A percentile compares a stretch with the other conserved stretches of the same genome.
phyloP scores from a whole-genome alignment of 371 early-diverging fungal species.

The Syncephalastrum monosporum region DNA sequence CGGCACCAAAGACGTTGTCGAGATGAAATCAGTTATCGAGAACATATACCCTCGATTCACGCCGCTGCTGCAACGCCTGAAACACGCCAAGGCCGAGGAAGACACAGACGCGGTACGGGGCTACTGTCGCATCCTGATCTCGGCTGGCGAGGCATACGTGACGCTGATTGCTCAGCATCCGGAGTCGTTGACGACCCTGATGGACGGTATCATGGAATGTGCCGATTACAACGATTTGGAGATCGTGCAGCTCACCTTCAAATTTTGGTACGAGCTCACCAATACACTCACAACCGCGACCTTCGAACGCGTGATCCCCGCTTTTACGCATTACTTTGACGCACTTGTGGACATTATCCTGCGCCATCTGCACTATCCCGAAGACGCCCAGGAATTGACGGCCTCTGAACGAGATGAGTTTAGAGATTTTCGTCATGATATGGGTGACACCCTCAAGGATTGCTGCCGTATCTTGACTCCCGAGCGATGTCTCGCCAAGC shows the following conservation, averaged over 20 bases:
- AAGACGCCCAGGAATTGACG: conserved; percentile 66
- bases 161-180: conserved; percentile 64
- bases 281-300: conserved; percentile 56
- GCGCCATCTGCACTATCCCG: conserved; percentile 79
- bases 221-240: conserved; percentile 66
- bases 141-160: conserved; percentile 85
- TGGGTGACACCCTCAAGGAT: conserved; percentile 97
- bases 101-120: conserved; percentile 60
- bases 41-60: conserved; percentile 56
- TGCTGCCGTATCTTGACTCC: conserved; percentile 83
- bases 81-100: conserved; percentile 35
- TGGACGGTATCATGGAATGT: conserved; percentile 77
- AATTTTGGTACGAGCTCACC: conserved; percentile 85
- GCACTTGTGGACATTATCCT: conserved; percentile 80
- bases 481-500: conserved; percentile 70
- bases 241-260: conserved; percentile 75
- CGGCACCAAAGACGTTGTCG: conserved; percentile 66
- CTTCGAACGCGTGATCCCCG: conserved; percentile 43
- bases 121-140: conserved; percentile 78
- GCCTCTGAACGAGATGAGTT: conserved; percentile 92
- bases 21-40: conserved; percentile 56
- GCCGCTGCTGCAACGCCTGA: conserved; percentile 54
- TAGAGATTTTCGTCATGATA: conserved; percentile 89
- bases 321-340: conserved; percentile 65
- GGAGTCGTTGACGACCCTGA: conserved; percentile 60